Conservation (phyloP, 2,329 filamentous ascomycete species). For the Apiospora rasikravindrae region DNA sequence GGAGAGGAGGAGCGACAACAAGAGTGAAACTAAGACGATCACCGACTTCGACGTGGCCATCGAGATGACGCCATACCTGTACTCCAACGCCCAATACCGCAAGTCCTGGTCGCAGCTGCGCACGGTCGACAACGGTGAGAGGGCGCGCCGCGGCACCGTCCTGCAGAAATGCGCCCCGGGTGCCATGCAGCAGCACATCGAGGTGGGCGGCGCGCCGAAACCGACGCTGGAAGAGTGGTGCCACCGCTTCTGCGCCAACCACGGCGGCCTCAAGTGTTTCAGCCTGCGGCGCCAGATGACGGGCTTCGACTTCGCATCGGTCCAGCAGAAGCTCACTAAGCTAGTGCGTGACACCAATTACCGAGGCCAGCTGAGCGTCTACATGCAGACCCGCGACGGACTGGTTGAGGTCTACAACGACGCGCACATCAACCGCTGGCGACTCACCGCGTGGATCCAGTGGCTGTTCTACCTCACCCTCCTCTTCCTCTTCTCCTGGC, state of each 20-base stretch:
- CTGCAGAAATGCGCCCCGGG: constrained; percentile 46
- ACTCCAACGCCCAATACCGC: constrained; percentile 47
- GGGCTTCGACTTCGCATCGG: constrained; percentile 63
- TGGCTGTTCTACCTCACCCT: constrained; percentile 71
- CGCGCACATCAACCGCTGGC: constrained; percentile 67
- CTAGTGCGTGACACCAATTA: constrained; percentile 71
- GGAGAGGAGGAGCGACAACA: constrained; percentile 47
- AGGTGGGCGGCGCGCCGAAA: constrained; percentile 45
- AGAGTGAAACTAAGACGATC: constrained; percentile 53
- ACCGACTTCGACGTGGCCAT: constrained; percentile 65
- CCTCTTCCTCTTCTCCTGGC: constrained; percentile 74
- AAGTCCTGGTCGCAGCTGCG: constrained; percentile 50
- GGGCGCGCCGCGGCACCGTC: constrained; percentile 68
- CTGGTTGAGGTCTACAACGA: constrained; percentile 68
- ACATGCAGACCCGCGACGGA: constrained; percentile 63
- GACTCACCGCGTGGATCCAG: constrained; percentile 66
- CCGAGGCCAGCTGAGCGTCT: constrained; percentile 62
- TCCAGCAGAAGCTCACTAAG: constrained; percentile 58
- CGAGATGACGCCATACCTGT: constrained; percentile 64
- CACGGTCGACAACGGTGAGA: constrained; percentile 63
- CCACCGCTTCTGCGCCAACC: constrained; percentile 66
- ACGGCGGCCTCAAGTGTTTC: constrained; percentile 62
- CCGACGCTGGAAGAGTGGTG: constrained; percentile 66
- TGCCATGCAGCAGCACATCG: constrained; percentile 48
- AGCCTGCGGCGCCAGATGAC: constrained; percentile 56